These are phyloP conservation scores for Pisolithus marmoratus DNA, from an alignment of 768 basidiomycete species.

Conservation along the genomic window DNA sequence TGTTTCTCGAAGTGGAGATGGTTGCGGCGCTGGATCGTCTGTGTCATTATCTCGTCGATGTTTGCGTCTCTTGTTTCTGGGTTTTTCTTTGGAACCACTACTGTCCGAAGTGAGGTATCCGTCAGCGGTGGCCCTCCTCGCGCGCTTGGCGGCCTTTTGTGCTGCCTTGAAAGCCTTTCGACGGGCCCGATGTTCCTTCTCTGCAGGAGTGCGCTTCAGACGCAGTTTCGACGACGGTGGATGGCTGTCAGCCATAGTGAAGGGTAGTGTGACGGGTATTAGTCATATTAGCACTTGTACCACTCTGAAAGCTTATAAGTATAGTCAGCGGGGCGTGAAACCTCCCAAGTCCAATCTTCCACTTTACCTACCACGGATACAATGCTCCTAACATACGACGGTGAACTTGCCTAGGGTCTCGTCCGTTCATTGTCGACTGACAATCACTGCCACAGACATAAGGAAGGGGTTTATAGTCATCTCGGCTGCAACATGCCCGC, in stretches of 20 bases:
- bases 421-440: no score
- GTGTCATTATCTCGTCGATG: slow-evolving; percentile 3
- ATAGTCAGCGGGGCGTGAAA: slow-evolving; percentile 13
- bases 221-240: slow-evolving; percentile 42
- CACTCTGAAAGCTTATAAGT: no score
- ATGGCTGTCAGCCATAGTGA: not conserved
- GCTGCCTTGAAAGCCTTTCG: slow-evolving; percentile 45
- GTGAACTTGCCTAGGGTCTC: slow-evolving; percentile 6
- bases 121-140: slow-evolving; percentile 16
- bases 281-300: no score
- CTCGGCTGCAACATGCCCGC: slow-evolving; percentile 31
- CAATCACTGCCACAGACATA: slow-evolving; percentile 16
- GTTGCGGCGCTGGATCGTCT: slow-evolving; percentile 18
- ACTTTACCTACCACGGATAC: not conserved
- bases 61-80: slow-evolving; percentile 7
- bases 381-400: slow-evolving; percentile 21
- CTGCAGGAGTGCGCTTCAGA: slow-evolving; percentile 60
- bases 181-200: slow-evolving; percentile 41
- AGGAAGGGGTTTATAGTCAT: slow-evolving; percentile 44
- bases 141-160: slow-evolving; percentile 40
- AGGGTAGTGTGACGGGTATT: no score
- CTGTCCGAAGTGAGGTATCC: slow-evolving; percentile 15
- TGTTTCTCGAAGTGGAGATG: slow-evolving; percentile 24
- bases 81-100: slow-evolving; percentile 10
- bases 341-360: no score